Evolutionary conservation across 805 yeast species (phyloP).

Genomic region (Sungouiella blattae): DNA sequence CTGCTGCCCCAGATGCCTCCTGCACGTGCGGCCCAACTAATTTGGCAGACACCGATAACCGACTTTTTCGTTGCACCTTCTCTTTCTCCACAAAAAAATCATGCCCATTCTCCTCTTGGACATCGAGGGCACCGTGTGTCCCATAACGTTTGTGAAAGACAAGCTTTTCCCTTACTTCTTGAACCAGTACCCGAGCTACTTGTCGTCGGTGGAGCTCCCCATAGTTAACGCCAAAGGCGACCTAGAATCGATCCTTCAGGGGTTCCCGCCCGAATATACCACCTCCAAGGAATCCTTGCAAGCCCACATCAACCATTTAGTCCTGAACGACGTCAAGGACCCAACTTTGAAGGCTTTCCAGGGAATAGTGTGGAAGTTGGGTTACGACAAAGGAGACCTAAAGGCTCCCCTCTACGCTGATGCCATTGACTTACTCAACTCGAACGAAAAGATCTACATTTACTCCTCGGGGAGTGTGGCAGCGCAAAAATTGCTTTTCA

Average conservation of each 20-base stretch:
- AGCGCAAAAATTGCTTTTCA: constrained; percentile 80
- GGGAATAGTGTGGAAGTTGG: constrained; percentile 78
- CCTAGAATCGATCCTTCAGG: constrained; percentile 30
- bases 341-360: constrained; percentile 74
- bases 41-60: no score
- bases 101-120: constrained; percentile 48
- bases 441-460: constrained; percentile 48
- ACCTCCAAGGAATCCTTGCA: constrained; percentile 29
- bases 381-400: constrained; percentile 74
- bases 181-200: constrained; percentile 43
- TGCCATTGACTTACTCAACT: constrained; percentile 55
- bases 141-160: constrained; percentile 84
- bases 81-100: no score
- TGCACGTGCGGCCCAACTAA: no score
- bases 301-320: constrained; percentile 54
- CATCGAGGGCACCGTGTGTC: constrained; percentile 92
- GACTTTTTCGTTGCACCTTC: no score
- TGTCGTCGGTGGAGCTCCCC: constrained; percentile 21
- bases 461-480: constrained; percentile 88
- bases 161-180: constrained; percentile 74
- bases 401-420: constrained; percentile 75
- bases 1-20: no score
- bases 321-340: constrained; percentile 69
- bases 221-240: constrained; percentile 8
- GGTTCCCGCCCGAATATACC: constrained; percentile 43